Conservation (phyloP, 768 basidiomycete genomes). For the Boletus reticuloceps region DNA sequence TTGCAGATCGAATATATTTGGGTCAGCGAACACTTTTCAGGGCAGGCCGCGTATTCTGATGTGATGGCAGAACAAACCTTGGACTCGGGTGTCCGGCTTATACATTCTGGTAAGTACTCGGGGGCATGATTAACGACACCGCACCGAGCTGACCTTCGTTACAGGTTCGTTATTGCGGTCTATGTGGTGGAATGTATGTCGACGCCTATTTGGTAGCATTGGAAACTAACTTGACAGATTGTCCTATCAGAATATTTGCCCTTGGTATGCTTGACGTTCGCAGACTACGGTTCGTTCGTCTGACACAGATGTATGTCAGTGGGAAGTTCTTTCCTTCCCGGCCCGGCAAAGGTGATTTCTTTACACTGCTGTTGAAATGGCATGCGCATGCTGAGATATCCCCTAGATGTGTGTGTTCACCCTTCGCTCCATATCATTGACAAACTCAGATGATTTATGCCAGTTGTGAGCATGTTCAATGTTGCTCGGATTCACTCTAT, state of each 20-base stretch:
- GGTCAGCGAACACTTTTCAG: background rate
- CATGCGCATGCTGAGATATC: background rate
- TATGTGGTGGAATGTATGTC: background rate
- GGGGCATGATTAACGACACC: background rate
- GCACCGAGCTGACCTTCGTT: background rate
- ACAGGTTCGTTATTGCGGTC: conserved; percentile 10
- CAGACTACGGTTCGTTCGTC: background rate
- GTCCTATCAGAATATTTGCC: background rate
- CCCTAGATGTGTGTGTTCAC: conserved; percentile 2
- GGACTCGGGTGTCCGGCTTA: background rate
- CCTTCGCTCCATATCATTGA: too few relatives aligned
- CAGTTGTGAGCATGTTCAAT: too few relatives aligned
- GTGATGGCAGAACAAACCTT: background rate
- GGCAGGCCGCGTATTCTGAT: background rate
- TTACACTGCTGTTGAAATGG: too few relatives aligned
- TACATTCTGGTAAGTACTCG: background rate
- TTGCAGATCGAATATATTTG: conserved; percentile 1
- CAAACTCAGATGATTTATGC: background rate
- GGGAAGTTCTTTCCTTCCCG: conserved; percentile 9
- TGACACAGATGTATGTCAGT: background rate
- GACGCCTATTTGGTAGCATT: background rate
- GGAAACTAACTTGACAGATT: background rate
- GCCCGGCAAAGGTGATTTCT: background rate
- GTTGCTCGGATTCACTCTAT: too few relatives aligned
- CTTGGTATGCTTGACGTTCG: background rate